These are phyloP conservation scores for Alloteropsis semialata DNA, from an alignment of 176 grass and related monocot genomes.

Conservation along the genomic window DNA sequence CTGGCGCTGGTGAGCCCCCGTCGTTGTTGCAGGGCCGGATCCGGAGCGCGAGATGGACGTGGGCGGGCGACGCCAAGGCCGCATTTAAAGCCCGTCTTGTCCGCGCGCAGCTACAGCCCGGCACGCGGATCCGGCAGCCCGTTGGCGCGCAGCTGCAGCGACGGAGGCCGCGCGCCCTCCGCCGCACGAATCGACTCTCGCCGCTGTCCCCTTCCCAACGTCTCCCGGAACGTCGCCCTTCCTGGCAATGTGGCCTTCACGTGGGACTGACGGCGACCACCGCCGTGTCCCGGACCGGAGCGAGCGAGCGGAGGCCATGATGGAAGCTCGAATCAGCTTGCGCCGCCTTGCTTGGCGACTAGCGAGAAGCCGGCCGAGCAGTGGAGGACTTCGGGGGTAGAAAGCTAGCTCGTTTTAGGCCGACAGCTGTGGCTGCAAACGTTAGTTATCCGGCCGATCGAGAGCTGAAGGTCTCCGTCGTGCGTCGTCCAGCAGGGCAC, in stretches of 20 bases:
- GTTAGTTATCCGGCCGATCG: background rate
- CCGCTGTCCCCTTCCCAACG: background rate
- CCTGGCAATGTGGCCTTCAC: conserved; percentile 32
- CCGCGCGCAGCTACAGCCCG: background rate
- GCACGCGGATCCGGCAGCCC: conserved; percentile 17
- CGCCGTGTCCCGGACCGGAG: background rate
- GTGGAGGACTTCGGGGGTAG: background rate
- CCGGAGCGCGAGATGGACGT: background rate
- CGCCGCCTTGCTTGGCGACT: background rate
- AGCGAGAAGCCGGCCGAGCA: background rate
- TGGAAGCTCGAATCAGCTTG: background rate
- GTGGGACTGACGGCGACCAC: conserved; percentile 40
- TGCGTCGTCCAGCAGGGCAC: background rate
- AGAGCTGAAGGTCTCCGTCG: background rate
- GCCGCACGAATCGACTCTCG: background rate
- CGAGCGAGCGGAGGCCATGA: background rate
- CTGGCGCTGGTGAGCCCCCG: background rate
- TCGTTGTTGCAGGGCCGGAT: background rate
- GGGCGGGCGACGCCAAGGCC: conserved; percentile 17
- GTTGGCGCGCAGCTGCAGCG: background rate
- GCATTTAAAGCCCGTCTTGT: conserved; percentile 32
- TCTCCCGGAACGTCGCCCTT: background rate
- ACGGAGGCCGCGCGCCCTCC: background rate
- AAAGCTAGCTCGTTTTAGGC: background rate
- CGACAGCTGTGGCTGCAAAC: background rate